phyloP scores from a whole-genome alignment of 371 early-diverging fungal genomes.

The Gilbertella persicaria region DNA sequence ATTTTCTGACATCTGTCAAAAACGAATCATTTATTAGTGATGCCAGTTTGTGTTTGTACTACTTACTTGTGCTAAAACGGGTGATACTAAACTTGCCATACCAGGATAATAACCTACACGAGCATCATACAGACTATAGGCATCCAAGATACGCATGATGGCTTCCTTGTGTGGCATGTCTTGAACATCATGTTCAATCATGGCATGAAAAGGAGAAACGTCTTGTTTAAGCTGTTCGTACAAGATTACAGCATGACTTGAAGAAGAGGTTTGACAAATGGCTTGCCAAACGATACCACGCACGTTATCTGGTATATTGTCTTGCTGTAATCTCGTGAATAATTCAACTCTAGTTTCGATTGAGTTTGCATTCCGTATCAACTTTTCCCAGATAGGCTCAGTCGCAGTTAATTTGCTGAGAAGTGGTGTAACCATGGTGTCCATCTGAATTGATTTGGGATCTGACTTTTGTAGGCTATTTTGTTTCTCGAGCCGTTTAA shows the following conservation, averaged over 20 bases:
- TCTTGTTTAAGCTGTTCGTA: slow-evolving; percentile 74
- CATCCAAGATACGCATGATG: slow-evolving; percentile 80
- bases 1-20: slow-evolving; percentile 80
- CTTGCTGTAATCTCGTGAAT: background rate
- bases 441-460: background rate
- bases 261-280: slow-evolving; percentile 53
- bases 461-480: too few relatives aligned
- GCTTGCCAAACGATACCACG: slow-evolving; percentile 89
- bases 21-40: too few relatives aligned
- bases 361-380: slow-evolving; percentile 3
- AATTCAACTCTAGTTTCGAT: background rate
- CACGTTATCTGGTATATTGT: slow-evolving; percentile 63
- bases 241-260: slow-evolving; percentile 65
- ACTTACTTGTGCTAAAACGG: slow-evolving; percentile 78
- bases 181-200: slow-evolving; percentile 79
- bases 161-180: slow-evolving; percentile 62
- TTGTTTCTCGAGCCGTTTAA: background rate
- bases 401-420: background rate
- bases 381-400: slow-evolving; percentile 7
- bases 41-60: too few relatives aligned
- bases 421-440: slow-evolving; percentile 5
- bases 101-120: slow-evolving; percentile 95
- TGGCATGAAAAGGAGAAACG: slow-evolving; percentile 60
- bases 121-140: slow-evolving; percentile 86
- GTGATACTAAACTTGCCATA: slow-evolving; percentile 80